These are phyloP conservation scores for Russula ochroleuca DNA, from an alignment of 768 basidiomycete genomes.

Conservation along the genomic window DNA sequence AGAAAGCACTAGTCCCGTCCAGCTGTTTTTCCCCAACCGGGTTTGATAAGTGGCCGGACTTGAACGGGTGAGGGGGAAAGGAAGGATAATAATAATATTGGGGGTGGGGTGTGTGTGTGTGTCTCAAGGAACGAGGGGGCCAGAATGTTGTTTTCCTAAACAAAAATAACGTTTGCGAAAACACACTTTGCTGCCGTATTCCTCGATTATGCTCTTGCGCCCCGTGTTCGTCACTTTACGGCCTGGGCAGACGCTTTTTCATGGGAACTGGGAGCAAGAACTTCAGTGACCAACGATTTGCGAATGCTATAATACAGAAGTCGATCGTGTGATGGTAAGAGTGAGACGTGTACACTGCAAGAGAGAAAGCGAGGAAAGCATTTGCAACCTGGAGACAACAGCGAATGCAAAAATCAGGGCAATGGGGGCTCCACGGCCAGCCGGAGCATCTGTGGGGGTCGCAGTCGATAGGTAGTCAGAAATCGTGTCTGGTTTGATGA, in stretches of 20 bases:
- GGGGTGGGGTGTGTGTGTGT: neutral
- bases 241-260: neutral
- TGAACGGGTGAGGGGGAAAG: neutral
- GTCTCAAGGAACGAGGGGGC: neutral
- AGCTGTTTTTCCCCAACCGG: neutral
- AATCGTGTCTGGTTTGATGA: constrained; percentile 3
- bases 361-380: neutral
- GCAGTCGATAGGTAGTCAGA: constrained; percentile 16
- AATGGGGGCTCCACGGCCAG: neutral
- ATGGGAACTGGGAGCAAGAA: neutral
- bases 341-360: constrained; percentile 12
- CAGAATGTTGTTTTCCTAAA: neutral
- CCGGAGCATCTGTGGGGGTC: neutral
- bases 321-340: constrained; percentile 16
- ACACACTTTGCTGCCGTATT: neutral
- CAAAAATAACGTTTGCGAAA: neutral
- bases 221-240: neutral
- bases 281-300: constrained; percentile 3
- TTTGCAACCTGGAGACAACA: constrained; percentile 5
- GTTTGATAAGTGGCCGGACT: constrained; percentile 3
- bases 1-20: constrained; percentile 8
- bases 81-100: neutral
- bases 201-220: neutral
- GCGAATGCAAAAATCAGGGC: constrained; percentile 7
- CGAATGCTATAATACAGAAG: constrained; percentile 18